Evolutionary conservation across 192 early-diverging fungal species (phyloP).

Genomic region (Spinellus fusiger): DNA sequence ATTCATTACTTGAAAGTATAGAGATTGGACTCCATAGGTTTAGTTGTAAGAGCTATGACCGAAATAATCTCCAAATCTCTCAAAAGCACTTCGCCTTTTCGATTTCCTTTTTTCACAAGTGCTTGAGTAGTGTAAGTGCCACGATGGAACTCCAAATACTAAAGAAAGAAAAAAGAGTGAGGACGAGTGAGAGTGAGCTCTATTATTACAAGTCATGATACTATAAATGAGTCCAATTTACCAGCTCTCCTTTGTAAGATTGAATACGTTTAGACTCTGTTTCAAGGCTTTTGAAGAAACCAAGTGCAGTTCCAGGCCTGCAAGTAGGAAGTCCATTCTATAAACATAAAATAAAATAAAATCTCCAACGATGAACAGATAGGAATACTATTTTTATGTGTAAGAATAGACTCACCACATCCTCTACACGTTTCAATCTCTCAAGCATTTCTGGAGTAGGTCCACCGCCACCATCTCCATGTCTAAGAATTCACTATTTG

Average conservation of each 20-base stretch:
- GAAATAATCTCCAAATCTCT: conserved; percentile 81
- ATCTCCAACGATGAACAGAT: background rate
- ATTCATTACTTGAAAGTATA: background rate
- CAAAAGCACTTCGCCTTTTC: conserved; percentile 78
- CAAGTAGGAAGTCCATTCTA: conserved; percentile 71
- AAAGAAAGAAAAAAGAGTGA: background rate
- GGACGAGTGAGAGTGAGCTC: background rate
- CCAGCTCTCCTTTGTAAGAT: conserved; percentile 92
- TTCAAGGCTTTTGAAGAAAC: conserved; percentile 82
- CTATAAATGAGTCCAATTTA: conserved; percentile 18
- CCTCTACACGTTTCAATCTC: conserved; percentile 64
- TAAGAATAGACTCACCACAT: conserved; percentile 47
- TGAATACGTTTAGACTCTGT: conserved; percentile 62
- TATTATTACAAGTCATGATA: background rate
- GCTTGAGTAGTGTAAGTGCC: conserved; percentile 97
- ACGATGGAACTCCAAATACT: conserved; percentile 97
- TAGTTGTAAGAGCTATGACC: conserved; percentile 39
- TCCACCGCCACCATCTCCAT: conserved; percentile 97
- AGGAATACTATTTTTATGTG: background rate
- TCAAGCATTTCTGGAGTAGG: conserved; percentile 80
- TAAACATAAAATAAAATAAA: background rate
- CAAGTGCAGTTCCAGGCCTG: conserved; percentile 65
- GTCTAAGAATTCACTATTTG: background rate
- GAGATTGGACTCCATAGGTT: too few species aligned
- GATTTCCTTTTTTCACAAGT: conserved; percentile 78